Base-by-base conservation (phyloP, 495 filamentous ascomycete species). In the Talaromyces proteolyticus region DNA sequence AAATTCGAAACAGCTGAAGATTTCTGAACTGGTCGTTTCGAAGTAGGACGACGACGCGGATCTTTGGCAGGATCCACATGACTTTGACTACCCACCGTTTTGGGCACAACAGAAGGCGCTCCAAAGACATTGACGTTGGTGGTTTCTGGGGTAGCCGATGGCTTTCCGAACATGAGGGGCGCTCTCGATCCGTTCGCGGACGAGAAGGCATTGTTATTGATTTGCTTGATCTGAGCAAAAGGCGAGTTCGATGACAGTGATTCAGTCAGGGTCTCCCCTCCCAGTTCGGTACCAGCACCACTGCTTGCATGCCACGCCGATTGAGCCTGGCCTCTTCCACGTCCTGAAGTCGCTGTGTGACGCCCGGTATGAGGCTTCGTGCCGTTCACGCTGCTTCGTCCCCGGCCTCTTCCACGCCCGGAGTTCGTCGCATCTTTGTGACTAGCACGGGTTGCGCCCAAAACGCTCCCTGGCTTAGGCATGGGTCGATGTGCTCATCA, bases 211-310 rank as follows among this genome's bases (percentile, higher is more conserved):
- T 54, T 58, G 17, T 61, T 50, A 38, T 68, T 57, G n/a, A n/a
- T n/a, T n/a, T n/a, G n/a, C 12, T 58, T 63, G 23, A 59, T 39
- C 50, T 62, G 63, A 2, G 58, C 53, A 44, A 72, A 72, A 2
- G 68, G 68, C 2, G 68, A 71, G 19, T 45, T 46, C 5, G 43
- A 42, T 34, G 54, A 24, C 8, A 47, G 5, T 6, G 20, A 18
- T 3, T 36, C 47, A 16, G 34, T 20, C 4, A 21, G 17, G 4
- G 36, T 6, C 20, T 24, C 37, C 11, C 19, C 34, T 4, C 22
- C 47, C 22, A 6, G 17, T 7, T 4, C 12, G n/a, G 22, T 23
- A 24, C 47, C 47, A 25, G 18, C 7, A 17, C 11, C 26, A 29
- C 26, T 37, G 19, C 16, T 14, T 37, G 44, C 34, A 38, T 24